Evolutionary conservation across 495 filamentous ascomycete species (phyloP).

Genomic region (Trichoderma gamsii): DNA sequence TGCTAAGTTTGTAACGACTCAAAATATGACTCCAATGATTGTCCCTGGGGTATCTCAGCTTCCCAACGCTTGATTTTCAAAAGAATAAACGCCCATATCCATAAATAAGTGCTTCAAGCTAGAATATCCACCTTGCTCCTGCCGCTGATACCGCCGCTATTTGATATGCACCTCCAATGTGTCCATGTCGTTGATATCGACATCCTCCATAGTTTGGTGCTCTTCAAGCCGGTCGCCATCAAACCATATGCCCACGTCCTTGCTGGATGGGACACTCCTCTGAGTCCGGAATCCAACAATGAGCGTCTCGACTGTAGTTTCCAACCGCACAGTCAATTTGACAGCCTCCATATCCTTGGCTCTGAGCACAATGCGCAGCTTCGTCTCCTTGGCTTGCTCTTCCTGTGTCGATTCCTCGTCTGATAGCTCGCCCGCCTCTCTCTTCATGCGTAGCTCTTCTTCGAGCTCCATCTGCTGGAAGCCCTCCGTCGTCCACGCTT

Average conservation of each 20-base stretch:
- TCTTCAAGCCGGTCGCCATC: slow-evolving; percentile 16
- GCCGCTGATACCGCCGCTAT: not conserved
- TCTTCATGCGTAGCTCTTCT: slow-evolving; percentile 2
- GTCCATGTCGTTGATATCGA: slow-evolving; percentile 15
- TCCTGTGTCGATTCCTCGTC: slow-evolving; percentile 2
- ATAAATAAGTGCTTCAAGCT: slow-evolving; percentile 1
- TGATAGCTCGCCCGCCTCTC: slow-evolving; percentile 5
- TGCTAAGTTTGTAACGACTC: not conserved
- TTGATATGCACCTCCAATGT: slow-evolving; percentile 15
- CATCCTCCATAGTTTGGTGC: slow-evolving; percentile 15
- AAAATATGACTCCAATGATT: not conserved
- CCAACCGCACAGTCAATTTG: slow-evolving; percentile 7
- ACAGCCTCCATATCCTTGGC: slow-evolving; percentile 12
- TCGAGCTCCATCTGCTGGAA: slow-evolving; percentile 8
- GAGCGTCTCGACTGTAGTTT: slow-evolving; percentile 17
- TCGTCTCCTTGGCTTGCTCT: not conserved
- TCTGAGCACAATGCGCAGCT: slow-evolving; percentile 12
- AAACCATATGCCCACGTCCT: slow-evolving; percentile 15
- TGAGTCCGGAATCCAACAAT: not conserved
- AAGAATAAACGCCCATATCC: slow-evolving; percentile 2
- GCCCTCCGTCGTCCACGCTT: slow-evolving; percentile 11
- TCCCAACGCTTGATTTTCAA: not conserved
- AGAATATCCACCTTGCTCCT: too few species aligned
- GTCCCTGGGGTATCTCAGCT: slow-evolving; percentile 8
- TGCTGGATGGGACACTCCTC: not conserved